Evolutionary conservation across 148 eudicot species (phyloP).

Genomic region (Nyssa sinensis): DNA sequence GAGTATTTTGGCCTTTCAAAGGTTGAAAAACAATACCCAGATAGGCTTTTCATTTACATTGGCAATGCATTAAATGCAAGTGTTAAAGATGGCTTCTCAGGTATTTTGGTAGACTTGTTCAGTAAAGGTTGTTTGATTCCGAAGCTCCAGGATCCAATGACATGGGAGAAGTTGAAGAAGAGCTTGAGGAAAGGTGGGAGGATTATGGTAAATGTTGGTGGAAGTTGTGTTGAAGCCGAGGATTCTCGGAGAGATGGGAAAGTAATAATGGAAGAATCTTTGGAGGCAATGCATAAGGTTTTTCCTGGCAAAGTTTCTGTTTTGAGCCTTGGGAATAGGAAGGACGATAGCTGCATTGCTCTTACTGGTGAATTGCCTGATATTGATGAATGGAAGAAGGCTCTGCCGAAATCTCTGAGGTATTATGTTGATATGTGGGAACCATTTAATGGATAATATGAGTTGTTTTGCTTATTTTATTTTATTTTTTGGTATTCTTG

Average conservation of each 20-base stretch:
- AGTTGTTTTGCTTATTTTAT: too few relatives aligned
- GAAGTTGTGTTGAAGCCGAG: constrained; percentile 88
- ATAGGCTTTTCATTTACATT: constrained; percentile 50
- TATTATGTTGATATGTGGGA: constrained; percentile 71
- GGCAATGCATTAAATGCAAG: constrained; percentile 61
- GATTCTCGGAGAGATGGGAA: constrained; percentile 66
- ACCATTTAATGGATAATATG: constrained; percentile 25
- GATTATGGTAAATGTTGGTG: constrained; percentile 93
- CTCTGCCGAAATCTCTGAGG: constrained; percentile 53
- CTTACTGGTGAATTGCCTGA: constrained; percentile 65
- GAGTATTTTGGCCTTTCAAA: constrained; percentile 54
- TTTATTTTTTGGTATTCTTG: neutral
- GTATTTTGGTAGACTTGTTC: constrained; percentile 76
- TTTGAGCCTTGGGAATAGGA: constrained; percentile 56
- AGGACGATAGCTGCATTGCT: constrained; percentile 79
- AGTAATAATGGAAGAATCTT: constrained; percentile 62
- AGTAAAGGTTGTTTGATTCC: constrained; percentile 68
- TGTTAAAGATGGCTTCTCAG: constrained; percentile 51
- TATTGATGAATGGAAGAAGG: constrained; percentile 50
- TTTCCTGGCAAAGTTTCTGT: constrained; percentile 49
- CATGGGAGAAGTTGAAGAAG: constrained; percentile 65
- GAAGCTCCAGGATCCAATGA: constrained; percentile 63
- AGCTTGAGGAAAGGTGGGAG: constrained; percentile 75
- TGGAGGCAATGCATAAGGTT: constrained; percentile 69
- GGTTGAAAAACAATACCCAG: constrained; percentile 41